Base-by-base conservation (phyloP, 179 eudicot genomes). In the Carnegiea gigantea region DNA sequence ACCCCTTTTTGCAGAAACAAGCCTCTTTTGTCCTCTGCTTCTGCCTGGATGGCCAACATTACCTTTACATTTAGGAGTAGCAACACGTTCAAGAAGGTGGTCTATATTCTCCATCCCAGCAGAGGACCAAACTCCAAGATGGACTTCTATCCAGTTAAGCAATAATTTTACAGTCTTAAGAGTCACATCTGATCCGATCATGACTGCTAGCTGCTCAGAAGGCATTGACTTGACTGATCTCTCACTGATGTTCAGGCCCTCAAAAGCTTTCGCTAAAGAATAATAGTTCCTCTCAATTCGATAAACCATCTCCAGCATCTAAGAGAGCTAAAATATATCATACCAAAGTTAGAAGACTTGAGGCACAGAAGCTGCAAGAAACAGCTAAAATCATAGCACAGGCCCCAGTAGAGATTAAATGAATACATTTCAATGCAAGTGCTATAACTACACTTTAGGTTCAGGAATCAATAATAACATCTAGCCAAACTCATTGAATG, bases 41-140 rank as follows among this genome's bases (percentile, higher is more conserved):
- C 86, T 83, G 59, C 78, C 71, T 76, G 87, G 11, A 80, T 81
- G 88, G 80, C 87, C 90, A 59, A 89, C 88, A 60, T 85, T 82
- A 71, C 87, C 81, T 87, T 87, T 94, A 85, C 80, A 90, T 23
- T 72, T 88, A 13, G 96, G 96, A 70, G 95, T 84, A 64, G 88
- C 90, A 80, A 96, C 97, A 80, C 93, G 96, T 85, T 87, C 92
- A 46, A 96, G 93, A 40, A 96, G 95, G 85, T 92, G 99, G 86
- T 88, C 93, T 79, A 96, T 92, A 83, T 96, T 91, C 88, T 90
- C 90, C 87, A 82, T 44, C 76, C 87, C 81, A 57, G 84, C 82
- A 74, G 88, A 79, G 83, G 70, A 80, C 23, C 88, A 77, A 44
- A 80, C 84, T 40, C 68, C 75, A 24, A 86, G 87, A 71, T 92